phyloP scores from a whole-genome alignment of 129 eudicot species.

The Gnaphalium uliginosum region DNA sequence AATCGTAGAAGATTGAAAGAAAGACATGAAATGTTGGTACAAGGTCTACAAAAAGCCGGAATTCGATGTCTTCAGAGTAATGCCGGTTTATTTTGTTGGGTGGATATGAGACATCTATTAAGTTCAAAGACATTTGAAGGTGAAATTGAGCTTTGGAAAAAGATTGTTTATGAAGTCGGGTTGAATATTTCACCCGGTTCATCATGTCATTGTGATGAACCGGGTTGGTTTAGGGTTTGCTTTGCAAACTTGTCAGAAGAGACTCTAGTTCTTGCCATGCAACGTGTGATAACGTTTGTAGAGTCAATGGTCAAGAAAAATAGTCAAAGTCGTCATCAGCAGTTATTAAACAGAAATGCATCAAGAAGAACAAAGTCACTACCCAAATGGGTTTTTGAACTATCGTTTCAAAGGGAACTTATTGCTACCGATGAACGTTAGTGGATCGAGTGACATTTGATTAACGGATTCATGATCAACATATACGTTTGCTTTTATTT shows the following conservation, averaged over 20 bases:
- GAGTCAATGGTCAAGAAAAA: conserved; percentile 29
- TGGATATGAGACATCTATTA: conserved; percentile 78
- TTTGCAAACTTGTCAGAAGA: conserved; percentile 93
- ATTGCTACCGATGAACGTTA: conserved; percentile 50
- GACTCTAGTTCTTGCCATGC: conserved; percentile 59
- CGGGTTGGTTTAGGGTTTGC: conserved; percentile 97
- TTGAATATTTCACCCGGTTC: conserved; percentile 91
- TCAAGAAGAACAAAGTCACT: conserved; percentile 65
- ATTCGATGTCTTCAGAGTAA: conserved; percentile 72
- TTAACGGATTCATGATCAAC: not conserved
- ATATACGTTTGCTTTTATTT: conserved; percentile 25
- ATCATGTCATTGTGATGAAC: conserved; percentile 87
- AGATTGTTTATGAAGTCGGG: conserved; percentile 82
- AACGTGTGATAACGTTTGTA: conserved; percentile 50
- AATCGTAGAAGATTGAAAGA: conserved; percentile 62
- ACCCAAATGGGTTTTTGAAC: conserved; percentile 92
- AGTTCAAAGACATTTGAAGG: conserved; percentile 64
- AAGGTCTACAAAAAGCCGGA: conserved; percentile 62
- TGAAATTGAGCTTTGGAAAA: conserved; percentile 84
- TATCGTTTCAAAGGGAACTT: conserved; percentile 68
- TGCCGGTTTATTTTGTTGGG: conserved; percentile 92
- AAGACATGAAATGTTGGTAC: conserved; percentile 55
- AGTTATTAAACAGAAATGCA: conserved; percentile 31
- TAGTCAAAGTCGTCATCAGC: conserved; percentile 33
- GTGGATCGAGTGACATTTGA: conserved; percentile 24